Base-by-base conservation (phyloP, 169 alveolate genomes). In the Plasmodium coatneyi region DNA sequence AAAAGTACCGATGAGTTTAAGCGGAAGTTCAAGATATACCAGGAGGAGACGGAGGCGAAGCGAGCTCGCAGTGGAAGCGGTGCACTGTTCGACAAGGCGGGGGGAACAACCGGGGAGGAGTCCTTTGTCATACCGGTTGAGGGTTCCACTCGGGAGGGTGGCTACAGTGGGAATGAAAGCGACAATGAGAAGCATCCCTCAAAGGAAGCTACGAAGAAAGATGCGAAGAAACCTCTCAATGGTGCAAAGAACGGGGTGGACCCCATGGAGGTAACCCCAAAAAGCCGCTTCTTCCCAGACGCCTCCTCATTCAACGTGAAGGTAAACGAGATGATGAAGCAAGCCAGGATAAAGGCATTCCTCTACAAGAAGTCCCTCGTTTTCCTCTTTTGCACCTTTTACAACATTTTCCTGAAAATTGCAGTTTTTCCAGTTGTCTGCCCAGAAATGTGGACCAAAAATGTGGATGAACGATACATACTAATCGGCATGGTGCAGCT, bases 371-470 rank as follows among this genome's bases (percentile, higher is more conserved):
- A 87, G 82, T 32, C 89, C 0, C 28, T 54, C 22, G 71, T 54
- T 12, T 76, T 79, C 71, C 82, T 87, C 28, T 87, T 87, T 79
- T 87, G 93, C 43, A 56, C 82, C 12, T 87, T 87, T 66, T 87
- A 87, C 41, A 87, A 87, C 34, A 87, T 87, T 52, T 87, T 87
- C 41, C 72, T 87, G 12, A 87, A 87, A 72, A 78, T 87, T 14
- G 32, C 56, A 46, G 82, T 87, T 60, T 87, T 87, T 19, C 93
- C 93, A 3, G 93, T 87, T 32, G 93, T 78, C 34, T 87, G 93
- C 41, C 93, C 93, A 46, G 93, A 87, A 78, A 78, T 87, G 89
- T 87, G 93, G 93, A 87, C 93, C 5, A 78, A 19, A n/a, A 56
- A 87, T 14, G 93, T 87, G 4, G 89, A 87, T 16, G 89, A 87